Base-by-base conservation (phyloP, 2,329 filamentous ascomycete species). In the Nothopassalora personata region DNA sequence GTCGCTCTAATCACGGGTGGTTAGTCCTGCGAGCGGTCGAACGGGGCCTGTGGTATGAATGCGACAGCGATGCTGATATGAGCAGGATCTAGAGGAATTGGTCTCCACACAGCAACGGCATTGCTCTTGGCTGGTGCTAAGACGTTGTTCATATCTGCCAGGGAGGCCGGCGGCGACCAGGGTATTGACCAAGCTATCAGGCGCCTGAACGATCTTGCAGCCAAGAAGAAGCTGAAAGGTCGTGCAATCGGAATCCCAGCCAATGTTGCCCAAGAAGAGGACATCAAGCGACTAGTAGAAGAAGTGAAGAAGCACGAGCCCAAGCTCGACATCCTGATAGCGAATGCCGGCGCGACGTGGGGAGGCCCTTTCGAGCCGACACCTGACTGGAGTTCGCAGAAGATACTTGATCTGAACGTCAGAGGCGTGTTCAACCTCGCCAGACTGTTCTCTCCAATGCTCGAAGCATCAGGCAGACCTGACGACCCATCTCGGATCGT, bases 271-370 rank as follows among this genome's bases (percentile, higher is more conserved):
- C 89, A 84, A 54, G 73, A 89, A 47, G 78, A 80, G 15, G 91
- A 92, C 64, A 85, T 96, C 57, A 82, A 87, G 70, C 77, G 83
- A 51, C 82, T 96, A 10, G 83, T 91, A 1, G 78, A 79, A 11
- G 84, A 90, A 69, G 89, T 96, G 1, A 72, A 73, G 64, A 83
- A 85, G 76, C 87, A 90, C 70, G 91, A 90, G 1, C 83, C 86
- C 64, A 85, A 86, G 72, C 85, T 96, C 39, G 91, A 97, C 76
- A 90, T 96, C 46, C 78, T 96, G 30, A 85, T 96, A 66, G 92
- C 91, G 60, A 97, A 97, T 75, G 92, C 92, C 0, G 92, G 92
- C 39, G 92, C 92, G 5, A 90, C 89, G 0, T 97, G 92, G 92
- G 91, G 91, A 58, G 89, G 86, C 70, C 74, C 79, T 10, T 91